These are phyloP conservation scores for Omphalea diandra DNA, from an alignment of 441 rosid genomes.

Conservation along the genomic window DNA sequence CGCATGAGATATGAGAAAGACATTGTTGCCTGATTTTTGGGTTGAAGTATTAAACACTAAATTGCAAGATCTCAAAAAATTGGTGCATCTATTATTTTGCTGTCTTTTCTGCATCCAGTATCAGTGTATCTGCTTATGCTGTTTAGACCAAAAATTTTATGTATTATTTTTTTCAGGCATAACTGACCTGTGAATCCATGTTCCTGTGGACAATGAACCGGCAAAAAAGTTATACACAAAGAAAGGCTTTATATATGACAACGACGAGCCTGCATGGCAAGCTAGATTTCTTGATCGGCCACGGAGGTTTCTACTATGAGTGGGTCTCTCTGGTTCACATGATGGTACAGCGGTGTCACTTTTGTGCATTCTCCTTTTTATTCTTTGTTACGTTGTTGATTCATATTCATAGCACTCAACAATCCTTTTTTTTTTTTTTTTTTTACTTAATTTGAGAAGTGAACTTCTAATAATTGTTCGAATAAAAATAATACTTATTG, in stretches of 20 bases:
- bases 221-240: conserved; percentile 77
- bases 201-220: conserved; percentile 69
- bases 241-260: conserved; percentile 67
- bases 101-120: no score
- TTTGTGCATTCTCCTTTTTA: neutral
- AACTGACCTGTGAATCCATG: conserved; percentile 86
- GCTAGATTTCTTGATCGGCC: conserved; percentile 83
- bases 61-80: no score
- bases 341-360: conserved; percentile 17
- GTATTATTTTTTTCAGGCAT: conserved; percentile 56
- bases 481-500: neutral
- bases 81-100: no score
- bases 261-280: conserved; percentile 93
- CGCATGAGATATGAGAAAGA: neutral
- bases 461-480: neutral
- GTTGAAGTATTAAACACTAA: neutral
- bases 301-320: conserved; percentile 71
- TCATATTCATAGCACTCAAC: neutral
- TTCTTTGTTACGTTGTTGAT: neutral
- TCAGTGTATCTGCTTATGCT: no score
- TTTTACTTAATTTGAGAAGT: neutral
- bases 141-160: neutral
- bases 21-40: neutral
- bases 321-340: conserved; percentile 36
- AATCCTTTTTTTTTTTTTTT: neutral